phyloP scores from a whole-genome alignment of 345 rosid species.

The Sonneratia caseolaris region DNA sequence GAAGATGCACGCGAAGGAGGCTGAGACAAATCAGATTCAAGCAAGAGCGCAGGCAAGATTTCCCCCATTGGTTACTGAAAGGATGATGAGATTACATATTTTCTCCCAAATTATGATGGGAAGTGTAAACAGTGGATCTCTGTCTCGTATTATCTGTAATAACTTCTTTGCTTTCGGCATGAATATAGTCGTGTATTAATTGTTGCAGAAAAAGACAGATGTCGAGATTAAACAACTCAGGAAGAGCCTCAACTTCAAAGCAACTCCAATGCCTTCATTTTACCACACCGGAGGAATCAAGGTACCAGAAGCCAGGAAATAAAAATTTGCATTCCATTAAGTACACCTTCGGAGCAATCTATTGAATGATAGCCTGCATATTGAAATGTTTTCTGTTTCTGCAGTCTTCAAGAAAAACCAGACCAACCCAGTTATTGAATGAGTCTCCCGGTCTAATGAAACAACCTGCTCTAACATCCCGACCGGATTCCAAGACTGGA shows the following conservation, averaged over 20 bases:
- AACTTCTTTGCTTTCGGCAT: neutral
- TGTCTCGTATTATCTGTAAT: neutral
- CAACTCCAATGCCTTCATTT: slow-evolving; percentile 86
- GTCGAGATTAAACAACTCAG: slow-evolving; percentile 59
- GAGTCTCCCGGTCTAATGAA: slow-evolving; percentile 20
- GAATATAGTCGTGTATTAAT: neutral
- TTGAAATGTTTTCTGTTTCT: slow-evolving; percentile 6
- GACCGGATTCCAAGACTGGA: slow-evolving; percentile 21
- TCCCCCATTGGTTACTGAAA: neutral
- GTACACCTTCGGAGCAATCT: neutral
- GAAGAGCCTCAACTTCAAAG: slow-evolving; percentile 75
- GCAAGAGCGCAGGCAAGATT: slow-evolving; percentile 56
- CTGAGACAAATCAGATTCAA: slow-evolving; percentile 53
- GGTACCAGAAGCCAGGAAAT: slow-evolving; percentile 24
- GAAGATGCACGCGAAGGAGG: slow-evolving; percentile 64
- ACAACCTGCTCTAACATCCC: slow-evolving; percentile 14
- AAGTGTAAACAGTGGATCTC: neutral
- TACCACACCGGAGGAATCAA: slow-evolving; percentile 43
- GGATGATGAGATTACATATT: neutral
- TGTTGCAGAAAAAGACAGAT: slow-evolving; percentile 48
- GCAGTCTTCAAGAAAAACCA: slow-evolving; percentile 21
- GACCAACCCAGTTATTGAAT: slow-evolving; percentile 13
- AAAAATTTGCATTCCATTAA: neutral
- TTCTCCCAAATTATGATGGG: neutral
- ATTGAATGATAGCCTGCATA: neutral